Evolutionary conservation across 2,329 filamentous ascomycete genomes (phyloP).

Genomic region (Colletotrichum sp.): DNA sequence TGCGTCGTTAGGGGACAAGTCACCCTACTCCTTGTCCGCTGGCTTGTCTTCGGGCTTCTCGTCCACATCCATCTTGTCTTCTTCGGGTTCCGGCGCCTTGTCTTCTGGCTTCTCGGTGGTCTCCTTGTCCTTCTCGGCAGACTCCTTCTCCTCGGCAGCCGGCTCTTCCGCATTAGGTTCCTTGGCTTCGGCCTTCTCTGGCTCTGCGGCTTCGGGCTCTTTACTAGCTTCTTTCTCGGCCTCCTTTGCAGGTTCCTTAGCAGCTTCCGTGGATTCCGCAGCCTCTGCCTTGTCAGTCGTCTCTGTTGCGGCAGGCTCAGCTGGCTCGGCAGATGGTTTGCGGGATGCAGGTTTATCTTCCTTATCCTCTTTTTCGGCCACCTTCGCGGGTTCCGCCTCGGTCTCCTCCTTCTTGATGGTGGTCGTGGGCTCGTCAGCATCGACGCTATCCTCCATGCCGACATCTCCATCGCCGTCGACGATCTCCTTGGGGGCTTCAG

Average conservation of each 20-base stretch:
- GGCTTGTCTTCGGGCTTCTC: slow-evolving; percentile 13
- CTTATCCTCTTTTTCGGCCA: slow-evolving; percentile 26
- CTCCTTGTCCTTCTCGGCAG: slow-evolving; percentile 22
- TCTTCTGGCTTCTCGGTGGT: slow-evolving; percentile 21
- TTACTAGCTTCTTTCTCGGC: slow-evolving; percentile 15
- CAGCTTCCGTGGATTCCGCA: background rate
- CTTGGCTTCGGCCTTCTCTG: slow-evolving; percentile 13
- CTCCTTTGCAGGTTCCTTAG: slow-evolving; percentile 19
- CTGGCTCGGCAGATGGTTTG: slow-evolving; percentile 1
- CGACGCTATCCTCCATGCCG: slow-evolving; percentile 50
- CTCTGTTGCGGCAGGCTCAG: slow-evolving; percentile 24
- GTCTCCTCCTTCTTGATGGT: slow-evolving; percentile 44
- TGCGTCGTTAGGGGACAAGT: background rate
- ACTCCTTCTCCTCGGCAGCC: slow-evolving; percentile 12
- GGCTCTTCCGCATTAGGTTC: background rate
- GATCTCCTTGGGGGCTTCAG: slow-evolving; percentile 26
- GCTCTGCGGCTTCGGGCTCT: background rate
- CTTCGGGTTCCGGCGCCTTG: slow-evolving; percentile 17
- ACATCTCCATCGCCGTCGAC: slow-evolving; percentile 56
- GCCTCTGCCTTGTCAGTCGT: background rate
- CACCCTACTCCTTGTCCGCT: background rate
- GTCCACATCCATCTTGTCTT: slow-evolving; percentile 26
- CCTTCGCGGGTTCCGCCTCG: slow-evolving; percentile 35
- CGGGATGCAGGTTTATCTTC: slow-evolving; percentile 24
- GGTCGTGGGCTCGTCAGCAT: slow-evolving; percentile 32